Evolutionary conservation across 1,284 basidiomycete species (phyloP).

Genomic region (Stygiomarasmius scandens): DNA sequence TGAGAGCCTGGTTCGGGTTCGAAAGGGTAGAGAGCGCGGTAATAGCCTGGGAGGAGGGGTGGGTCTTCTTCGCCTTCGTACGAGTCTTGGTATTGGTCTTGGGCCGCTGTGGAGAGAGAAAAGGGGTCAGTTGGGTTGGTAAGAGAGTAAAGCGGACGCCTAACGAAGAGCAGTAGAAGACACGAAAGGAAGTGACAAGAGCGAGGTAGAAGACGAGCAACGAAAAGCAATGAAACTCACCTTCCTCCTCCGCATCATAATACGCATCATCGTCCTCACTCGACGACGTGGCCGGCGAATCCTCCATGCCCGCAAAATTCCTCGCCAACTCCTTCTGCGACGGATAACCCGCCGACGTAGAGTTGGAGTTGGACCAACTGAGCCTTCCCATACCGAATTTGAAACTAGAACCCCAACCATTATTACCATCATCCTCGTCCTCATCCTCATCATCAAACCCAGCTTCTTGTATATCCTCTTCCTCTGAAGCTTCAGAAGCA

Average conservation of each 20-base stretch:
- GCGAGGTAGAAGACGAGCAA: too few species aligned
- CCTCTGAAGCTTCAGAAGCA: not conserved
- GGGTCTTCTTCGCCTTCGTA: conserved; percentile 32
- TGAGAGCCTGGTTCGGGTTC: conserved; percentile 72
- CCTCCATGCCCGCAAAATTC: conserved; percentile 29
- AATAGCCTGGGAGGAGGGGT: conserved; percentile 62
- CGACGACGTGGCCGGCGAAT: not conserved
- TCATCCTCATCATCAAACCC: conserved; percentile 3
- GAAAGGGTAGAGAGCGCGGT: conserved; percentile 73
- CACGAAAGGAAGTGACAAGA: too few species aligned
- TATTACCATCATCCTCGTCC: conserved; percentile 4
- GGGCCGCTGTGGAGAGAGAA: conserved; percentile 17
- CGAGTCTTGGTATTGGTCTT: conserved; percentile 33
- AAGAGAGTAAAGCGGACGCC: too few species aligned
- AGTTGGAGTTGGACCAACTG: conserved; percentile 1
- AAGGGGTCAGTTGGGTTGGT: too few species aligned
- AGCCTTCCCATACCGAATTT: conserved; percentile 10
- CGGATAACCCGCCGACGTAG: conserved; percentile 19
- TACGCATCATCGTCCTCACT: conserved; percentile 25
- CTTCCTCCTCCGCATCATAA: conserved; percentile 12
- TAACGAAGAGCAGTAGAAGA: too few species aligned
- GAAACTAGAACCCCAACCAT: not conserved
- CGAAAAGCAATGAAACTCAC: too few species aligned
- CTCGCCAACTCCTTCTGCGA: conserved; percentile 34
- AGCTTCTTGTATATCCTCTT: not conserved